Evolutionary conservation across 2,329 filamentous ascomycete genomes (phyloP).

Genomic region (Botrytis paeoniae): DNA sequence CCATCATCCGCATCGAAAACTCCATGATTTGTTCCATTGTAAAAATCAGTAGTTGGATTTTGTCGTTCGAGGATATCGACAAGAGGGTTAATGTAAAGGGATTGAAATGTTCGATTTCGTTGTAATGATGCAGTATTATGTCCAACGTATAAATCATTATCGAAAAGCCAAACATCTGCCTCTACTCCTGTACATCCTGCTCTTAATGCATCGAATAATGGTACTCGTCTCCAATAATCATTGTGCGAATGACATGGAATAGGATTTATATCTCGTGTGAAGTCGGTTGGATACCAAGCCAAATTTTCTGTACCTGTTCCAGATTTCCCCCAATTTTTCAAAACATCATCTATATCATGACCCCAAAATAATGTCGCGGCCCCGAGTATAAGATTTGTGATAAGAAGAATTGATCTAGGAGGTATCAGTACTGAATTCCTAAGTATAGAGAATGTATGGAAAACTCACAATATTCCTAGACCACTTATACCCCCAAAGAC

Average conservation of each 20-base stretch:
- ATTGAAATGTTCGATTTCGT: conserved; percentile 54
- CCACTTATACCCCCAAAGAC: conserved; percentile 41
- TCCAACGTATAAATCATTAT: conserved; percentile 59
- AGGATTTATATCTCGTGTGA: conserved; percentile 51
- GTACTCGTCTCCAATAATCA: conserved; percentile 64
- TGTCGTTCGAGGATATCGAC: conserved; percentile 54
- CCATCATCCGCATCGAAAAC: conserved; percentile 53
- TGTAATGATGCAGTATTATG: conserved; percentile 57
- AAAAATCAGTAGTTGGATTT: conserved; percentile 49
- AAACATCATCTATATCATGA: conserved; percentile 35
- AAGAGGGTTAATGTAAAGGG: conserved; percentile 64
- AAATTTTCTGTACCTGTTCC: conserved; percentile 42
- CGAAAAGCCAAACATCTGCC: conserved; percentile 65
- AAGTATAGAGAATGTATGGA: neutral
- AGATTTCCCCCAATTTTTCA: conserved; percentile 40
- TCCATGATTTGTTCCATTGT: conserved; percentile 48
- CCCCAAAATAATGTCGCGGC: conserved; percentile 36
- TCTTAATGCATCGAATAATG: conserved; percentile 59
- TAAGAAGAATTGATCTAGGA: conserved; percentile 37
- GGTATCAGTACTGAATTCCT: neutral
- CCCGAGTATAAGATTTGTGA: conserved; percentile 38
- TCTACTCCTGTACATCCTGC: conserved; percentile 63
- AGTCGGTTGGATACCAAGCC: conserved; percentile 49
- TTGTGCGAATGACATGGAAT: conserved; percentile 66
- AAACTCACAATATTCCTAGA: conserved; percentile 40